These are phyloP conservation scores for Boletus edulis DNA, from an alignment of 768 basidiomycete species.

Conservation along the genomic window DNA sequence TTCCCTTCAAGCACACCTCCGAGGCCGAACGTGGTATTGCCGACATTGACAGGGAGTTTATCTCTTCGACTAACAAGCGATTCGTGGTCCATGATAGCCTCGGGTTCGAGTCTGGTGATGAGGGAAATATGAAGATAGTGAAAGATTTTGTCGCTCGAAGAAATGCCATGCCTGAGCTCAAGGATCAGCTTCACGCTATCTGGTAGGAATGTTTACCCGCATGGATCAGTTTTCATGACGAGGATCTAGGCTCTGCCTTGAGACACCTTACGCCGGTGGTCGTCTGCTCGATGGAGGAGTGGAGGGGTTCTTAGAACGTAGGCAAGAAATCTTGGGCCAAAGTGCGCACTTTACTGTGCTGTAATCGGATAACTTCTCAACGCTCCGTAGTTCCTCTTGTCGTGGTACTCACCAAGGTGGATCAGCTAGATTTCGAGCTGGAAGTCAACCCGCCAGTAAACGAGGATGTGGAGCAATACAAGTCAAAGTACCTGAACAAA, in stretches of 20 bases:
- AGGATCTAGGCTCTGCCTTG: slow-evolving; percentile 14
- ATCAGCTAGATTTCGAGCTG: slow-evolving; percentile 2
- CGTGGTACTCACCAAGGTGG: slow-evolving; percentile 16
- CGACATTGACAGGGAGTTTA: slow-evolving; percentile 13
- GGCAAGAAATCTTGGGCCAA: slow-evolving; percentile 4
- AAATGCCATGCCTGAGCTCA: not conserved
- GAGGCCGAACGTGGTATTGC: not conserved
- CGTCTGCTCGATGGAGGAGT: slow-evolving; percentile 14
- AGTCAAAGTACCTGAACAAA: not conserved
- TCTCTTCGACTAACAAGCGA: slow-evolving; percentile 8
- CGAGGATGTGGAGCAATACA: not conserved
- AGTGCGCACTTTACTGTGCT: not conserved
- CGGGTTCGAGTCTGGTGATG: slow-evolving; percentile 6
- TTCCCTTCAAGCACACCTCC: slow-evolving; percentile 2
- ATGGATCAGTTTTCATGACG: not conserved
- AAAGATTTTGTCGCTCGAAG: slow-evolving; percentile 3
- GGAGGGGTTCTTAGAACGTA: slow-evolving; percentile 7
- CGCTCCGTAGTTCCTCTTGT: slow-evolving; percentile 7
- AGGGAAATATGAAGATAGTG: not conserved
- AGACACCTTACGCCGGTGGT: slow-evolving; percentile 12
- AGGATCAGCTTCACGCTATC: slow-evolving; percentile 12
- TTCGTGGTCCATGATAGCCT: slow-evolving; percentile 10
- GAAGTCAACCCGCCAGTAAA: not conserved
- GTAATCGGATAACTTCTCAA: not conserved
- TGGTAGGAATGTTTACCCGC: not conserved